Evolutionary conservation across 352 stramenopile species (phyloP).

Genomic region (Bremia lactucae): DNA sequence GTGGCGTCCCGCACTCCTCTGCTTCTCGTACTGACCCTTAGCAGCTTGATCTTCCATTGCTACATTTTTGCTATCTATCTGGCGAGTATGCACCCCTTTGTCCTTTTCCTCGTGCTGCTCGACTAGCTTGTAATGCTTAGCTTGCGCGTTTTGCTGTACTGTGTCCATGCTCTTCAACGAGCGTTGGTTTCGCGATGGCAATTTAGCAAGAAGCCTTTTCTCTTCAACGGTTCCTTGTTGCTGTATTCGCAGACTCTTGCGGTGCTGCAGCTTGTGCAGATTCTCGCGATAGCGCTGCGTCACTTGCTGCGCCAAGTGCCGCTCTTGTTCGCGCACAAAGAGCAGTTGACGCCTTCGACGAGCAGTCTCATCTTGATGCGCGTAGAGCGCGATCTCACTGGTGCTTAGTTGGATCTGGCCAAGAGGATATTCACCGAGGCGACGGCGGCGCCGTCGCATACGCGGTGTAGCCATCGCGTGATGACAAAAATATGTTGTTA

Average conservation of each 20-base stretch:
- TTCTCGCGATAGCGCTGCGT: constrained; percentile 65
- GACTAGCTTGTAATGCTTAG: constrained; percentile 44
- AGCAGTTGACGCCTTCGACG: constrained; percentile 40
- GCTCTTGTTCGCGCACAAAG: constrained; percentile 49
- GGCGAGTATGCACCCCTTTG: constrained; percentile 46
- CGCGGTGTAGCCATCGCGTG: constrained; percentile 3
- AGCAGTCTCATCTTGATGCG: constrained; percentile 40
- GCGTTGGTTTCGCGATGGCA: constrained; percentile 43
- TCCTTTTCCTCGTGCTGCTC: constrained; percentile 34
- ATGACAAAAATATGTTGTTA: too few relatives aligned
- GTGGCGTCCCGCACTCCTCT: constrained; percentile 15
- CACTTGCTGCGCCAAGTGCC: constrained; percentile 48
- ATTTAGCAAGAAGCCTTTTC: constrained; percentile 28
- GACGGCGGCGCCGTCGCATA: constrained; percentile 1
- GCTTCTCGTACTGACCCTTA: constrained; percentile 15
- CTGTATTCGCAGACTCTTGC: constrained; percentile 21
- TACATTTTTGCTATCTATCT: constrained; percentile 19
- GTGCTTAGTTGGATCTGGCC: constrained; percentile 56
- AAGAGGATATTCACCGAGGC: too few relatives aligned
- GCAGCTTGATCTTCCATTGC: constrained; percentile 24
- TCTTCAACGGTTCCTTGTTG: constrained; percentile 23
- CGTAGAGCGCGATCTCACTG: constrained; percentile 48
- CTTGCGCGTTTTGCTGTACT: constrained; percentile 45
- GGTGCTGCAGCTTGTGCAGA: constrained; percentile 32
- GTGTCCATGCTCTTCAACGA: constrained; percentile 51